Base-by-base conservation (phyloP, 1,284 basidiomycete genomes). In the Microbotryum intermedium region DNA sequence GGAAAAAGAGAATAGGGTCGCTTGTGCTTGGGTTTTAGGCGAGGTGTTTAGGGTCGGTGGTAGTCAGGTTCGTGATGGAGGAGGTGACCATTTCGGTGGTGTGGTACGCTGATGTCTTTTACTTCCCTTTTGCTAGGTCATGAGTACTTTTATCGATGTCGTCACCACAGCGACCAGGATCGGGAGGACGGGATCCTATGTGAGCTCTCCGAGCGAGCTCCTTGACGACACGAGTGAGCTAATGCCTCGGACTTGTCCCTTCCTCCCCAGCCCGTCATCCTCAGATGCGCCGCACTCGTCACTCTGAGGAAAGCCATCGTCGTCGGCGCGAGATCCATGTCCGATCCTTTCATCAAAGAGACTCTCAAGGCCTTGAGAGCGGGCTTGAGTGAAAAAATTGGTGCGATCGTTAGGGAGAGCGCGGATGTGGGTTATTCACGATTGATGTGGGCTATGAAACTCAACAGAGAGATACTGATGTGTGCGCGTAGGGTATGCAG, bases 61-160 rank as follows among this genome's bases (percentile, higher is more conserved):
- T 4, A 80, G 84, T 6, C 88, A 93, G 76, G 90, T 87, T 70
- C 63, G 83, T n/a, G n/a, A n/a, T n/a, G n/a, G n/a, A n/a, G n/a
- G n/a, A n/a, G 28, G 20, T 28, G 29, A 6, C 26, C 52, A 16
- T 47, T 10, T 25, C 21, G 30, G 18, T 28, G 34, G 45, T 26
- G 8, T 39, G 6, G 30, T 28, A 18, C 26, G 45, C 13, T 53
- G 16, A 45, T 48, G 44, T n/a, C 49, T 25, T 29, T 18, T 16
- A 11, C 10, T 34, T n/a, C n/a, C 39, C 25, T 30, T 20, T 29
- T 28, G 6, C 34, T 68, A 95, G 86, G 85, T 92, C 73, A 97
- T 95, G 92, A 94, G 90, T 0, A 86, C 91, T 69, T 87, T 92
- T 83, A 81, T 85, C 49, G 93, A 97, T 72, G 87, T 93, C 43